Evolutionary conservation across 805 yeast genomes (phyloP).

Genomic region (Monosporozyma servazzii): DNA sequence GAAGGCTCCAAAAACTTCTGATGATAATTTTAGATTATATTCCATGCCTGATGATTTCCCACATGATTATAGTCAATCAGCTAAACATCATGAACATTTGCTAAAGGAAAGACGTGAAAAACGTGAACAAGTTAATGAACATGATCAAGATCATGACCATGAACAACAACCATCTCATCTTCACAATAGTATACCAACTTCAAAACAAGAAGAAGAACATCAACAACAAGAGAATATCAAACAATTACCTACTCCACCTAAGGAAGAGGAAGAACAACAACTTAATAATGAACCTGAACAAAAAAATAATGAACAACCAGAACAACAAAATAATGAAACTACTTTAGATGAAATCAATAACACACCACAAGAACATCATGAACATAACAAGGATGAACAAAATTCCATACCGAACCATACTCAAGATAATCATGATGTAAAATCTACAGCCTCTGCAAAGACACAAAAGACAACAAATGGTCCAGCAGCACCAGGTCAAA

Average conservation of each 20-base stretch:
- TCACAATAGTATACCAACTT: not conserved
- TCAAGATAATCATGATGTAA: constrained; percentile 6
- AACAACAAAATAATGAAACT: not conserved
- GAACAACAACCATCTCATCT: too few species aligned
- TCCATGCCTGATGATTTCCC: constrained; percentile 61
- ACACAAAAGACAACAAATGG: constrained; percentile 2
- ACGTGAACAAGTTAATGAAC: constrained; percentile 4
- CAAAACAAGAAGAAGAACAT: not conserved
- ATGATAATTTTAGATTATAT: constrained; percentile 60
- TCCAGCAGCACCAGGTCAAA: constrained; percentile 10
- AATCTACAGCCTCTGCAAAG: constrained; percentile 13
- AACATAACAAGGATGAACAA: not conserved
- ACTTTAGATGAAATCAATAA: constrained; percentile 1
- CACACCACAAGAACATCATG: not conserved
- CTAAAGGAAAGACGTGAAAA: constrained; percentile 37
- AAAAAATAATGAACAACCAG: not conserved
- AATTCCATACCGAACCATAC: not conserved
- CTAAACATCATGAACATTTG: constrained; percentile 59
- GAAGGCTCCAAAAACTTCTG: constrained; percentile 63
- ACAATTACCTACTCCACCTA: constrained; percentile 6
- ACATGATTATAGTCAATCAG: constrained; percentile 67
- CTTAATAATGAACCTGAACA: constrained; percentile 1
- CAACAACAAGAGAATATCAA: not conserved
- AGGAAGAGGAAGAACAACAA: constrained; percentile 3
- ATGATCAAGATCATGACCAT: not conserved